A percentile compares a stretch with the other conserved stretches of the same genome.
Evolutionary conservation across 2,329 filamentous ascomycete species (phyloP).

Genomic region (Fusarium verrucosum): DNA sequence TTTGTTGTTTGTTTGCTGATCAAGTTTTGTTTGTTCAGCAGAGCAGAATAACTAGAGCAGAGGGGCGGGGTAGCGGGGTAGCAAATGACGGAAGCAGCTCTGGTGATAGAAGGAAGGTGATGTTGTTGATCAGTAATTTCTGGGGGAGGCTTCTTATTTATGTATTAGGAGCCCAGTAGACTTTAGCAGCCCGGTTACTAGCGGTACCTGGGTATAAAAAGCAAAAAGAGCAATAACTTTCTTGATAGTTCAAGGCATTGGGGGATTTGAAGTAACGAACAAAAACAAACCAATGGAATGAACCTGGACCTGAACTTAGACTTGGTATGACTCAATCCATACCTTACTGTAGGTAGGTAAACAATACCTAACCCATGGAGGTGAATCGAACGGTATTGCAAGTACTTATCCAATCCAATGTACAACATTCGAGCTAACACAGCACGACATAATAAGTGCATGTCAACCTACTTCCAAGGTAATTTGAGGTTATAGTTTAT

Average conservation of each 20-base stretch:
- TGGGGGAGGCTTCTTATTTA: background rate
- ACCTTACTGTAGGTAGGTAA: too few species aligned
- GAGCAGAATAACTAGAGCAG: too few species aligned
- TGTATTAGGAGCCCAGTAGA: too few species aligned
- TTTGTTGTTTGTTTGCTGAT: constrained; percentile 37
- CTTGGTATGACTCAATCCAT: constrained; percentile 9
- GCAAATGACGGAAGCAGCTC: constrained; percentile 36
- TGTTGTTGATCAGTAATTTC: constrained; percentile 22
- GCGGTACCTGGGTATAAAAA: too few species aligned
- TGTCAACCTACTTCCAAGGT: too few species aligned
- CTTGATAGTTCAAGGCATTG: background rate
- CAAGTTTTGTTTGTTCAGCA: constrained; percentile 30
- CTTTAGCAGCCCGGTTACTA: too few species aligned
- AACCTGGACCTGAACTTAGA: background rate
- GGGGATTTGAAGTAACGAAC: too few species aligned
- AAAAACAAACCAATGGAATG: too few species aligned
- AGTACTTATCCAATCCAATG: background rate
- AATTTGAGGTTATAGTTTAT: too few species aligned
- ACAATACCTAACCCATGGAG: background rate
- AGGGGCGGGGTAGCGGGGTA: constrained; percentile 55
- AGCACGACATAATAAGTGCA: background rate
- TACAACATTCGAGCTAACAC: background rate
- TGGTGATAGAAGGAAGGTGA: constrained; percentile 1
- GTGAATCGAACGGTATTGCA: background rate
- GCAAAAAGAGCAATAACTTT: background rate